These are phyloP conservation scores for Colletotrichum lini DNA, from an alignment of 2,329 filamentous ascomycete genomes.

Conservation along the genomic window DNA sequence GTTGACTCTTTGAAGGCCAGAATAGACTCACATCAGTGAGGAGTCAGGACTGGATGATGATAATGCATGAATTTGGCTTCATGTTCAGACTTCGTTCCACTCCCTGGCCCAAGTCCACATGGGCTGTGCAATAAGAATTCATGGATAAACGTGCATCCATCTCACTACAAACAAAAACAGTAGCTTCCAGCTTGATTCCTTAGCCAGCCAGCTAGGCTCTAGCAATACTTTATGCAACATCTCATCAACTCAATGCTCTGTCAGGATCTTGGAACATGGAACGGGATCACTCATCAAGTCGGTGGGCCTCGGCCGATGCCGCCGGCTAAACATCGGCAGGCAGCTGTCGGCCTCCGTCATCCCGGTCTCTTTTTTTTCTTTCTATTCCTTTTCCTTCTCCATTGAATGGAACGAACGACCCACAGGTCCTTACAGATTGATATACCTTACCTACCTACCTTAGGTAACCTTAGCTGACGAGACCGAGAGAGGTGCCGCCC, in stretches of 20 bases:
- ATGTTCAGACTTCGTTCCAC: not conserved
- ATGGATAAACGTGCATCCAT: no score
- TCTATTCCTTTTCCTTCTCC: not conserved
- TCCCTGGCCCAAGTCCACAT: no score
- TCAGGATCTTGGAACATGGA: slow-evolving; percentile 3
- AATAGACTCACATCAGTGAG: no score
- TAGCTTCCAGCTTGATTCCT: not conserved
- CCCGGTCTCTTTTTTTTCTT: not conserved
- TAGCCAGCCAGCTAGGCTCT: no score
- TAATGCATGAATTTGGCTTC: no score
- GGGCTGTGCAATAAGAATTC: no score
- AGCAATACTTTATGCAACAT: not conserved
- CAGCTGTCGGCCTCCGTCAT: slow-evolving; percentile 32
- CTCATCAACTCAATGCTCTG: not conserved
- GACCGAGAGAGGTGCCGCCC: slow-evolving; percentile 8
- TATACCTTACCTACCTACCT: not conserved
- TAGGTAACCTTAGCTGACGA: slow-evolving; percentile 8
- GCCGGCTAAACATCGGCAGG: slow-evolving; percentile 38
- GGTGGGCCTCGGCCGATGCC: slow-evolving; percentile 33
- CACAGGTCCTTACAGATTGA: slow-evolving; percentile 4
- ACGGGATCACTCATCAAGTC: slow-evolving; percentile 5
- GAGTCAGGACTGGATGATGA: not conserved
- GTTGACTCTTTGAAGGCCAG: not conserved
- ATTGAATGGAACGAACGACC: slow-evolving; percentile 20
- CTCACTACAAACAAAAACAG: no score